phyloP scores from a whole-genome alignment of 2,329 filamentous ascomycete genomes.

The Blumeria hordei region DNA sequence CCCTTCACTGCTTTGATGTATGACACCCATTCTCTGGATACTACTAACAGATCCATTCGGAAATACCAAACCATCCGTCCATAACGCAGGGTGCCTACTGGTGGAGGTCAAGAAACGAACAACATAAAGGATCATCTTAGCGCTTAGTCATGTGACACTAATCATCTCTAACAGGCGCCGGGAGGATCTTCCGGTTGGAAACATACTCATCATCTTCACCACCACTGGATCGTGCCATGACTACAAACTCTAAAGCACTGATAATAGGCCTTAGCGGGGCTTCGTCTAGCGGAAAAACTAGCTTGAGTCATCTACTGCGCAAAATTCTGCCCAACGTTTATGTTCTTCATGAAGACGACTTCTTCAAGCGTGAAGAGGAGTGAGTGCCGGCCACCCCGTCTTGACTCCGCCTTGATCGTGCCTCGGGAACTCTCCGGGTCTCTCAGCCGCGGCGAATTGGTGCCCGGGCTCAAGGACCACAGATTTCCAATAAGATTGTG shows the following conservation, averaged over 20 bases:
- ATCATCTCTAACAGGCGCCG: no score
- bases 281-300: constrained; percentile 88
- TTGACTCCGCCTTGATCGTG: no score
- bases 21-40: no score
- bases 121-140: not conserved
- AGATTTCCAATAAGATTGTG: no score
- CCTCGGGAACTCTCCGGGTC: no score
- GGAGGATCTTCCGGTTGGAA: not conserved
- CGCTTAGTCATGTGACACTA: not conserved
- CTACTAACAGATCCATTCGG: no score
- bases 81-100: no score
- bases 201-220: not conserved
- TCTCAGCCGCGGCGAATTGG: no score
- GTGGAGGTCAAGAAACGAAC: not conserved
- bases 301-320: constrained; percentile 61
- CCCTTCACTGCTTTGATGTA: no score
- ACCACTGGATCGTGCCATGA: constrained; percentile 3
- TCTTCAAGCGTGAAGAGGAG: constrained; percentile 62
- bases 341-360: constrained; percentile 89
- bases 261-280: constrained; percentile 70
- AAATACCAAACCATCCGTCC: no score
- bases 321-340: constrained; percentile 57
- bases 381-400: constrained; percentile 17
- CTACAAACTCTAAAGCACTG: constrained; percentile 17
- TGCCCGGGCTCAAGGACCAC: no score